Conservation (phyloP, 306 rosid genomes). For the Sicyos edulis region DNA sequence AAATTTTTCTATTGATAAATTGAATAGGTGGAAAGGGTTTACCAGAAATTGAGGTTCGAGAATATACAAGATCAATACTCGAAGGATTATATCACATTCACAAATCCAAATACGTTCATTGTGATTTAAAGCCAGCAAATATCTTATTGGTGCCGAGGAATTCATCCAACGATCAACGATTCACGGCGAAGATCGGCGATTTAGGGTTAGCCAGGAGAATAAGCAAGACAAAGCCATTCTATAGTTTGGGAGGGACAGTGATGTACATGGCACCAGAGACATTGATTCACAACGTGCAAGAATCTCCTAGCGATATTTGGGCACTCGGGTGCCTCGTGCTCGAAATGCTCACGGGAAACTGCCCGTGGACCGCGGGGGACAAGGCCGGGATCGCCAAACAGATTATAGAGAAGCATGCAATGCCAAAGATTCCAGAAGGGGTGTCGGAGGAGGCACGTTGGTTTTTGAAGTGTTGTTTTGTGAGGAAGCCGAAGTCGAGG, state of each 20-base stretch:
- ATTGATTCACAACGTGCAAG: conserved; percentile 17
- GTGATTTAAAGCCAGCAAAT: conserved; percentile 34
- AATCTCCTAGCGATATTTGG: conserved; percentile 30
- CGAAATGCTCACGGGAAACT: conserved; percentile 27
- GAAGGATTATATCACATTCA: conserved; percentile 28
- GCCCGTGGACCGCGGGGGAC: conserved; percentile 2
- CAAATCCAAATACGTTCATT: conserved; percentile 20
- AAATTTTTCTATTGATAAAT: neutral
- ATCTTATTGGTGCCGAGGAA: conserved; percentile 17
- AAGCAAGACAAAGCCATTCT: neutral
- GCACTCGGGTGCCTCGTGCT: conserved; percentile 28
- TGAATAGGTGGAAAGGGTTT: conserved; percentile 11
- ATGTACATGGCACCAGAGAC: conserved; percentile 30
- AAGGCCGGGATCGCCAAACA: neutral
- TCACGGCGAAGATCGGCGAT: conserved; percentile 31
- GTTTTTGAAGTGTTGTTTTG: conserved; percentile 29
- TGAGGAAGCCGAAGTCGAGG: conserved; percentile 19
- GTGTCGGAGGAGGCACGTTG: conserved; percentile 18
- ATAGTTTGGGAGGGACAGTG: conserved; percentile 25
- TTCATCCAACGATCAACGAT: neutral
- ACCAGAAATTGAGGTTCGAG: conserved; percentile 22
- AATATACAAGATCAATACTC: conserved; percentile 22
- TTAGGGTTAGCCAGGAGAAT: conserved; percentile 27
- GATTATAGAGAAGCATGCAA: neutral
- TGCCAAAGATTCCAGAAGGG: conserved; percentile 20